These are phyloP conservation scores for Leonotis leonurus DNA, from an alignment of 257 asterid species.

Conservation along the genomic window DNA sequence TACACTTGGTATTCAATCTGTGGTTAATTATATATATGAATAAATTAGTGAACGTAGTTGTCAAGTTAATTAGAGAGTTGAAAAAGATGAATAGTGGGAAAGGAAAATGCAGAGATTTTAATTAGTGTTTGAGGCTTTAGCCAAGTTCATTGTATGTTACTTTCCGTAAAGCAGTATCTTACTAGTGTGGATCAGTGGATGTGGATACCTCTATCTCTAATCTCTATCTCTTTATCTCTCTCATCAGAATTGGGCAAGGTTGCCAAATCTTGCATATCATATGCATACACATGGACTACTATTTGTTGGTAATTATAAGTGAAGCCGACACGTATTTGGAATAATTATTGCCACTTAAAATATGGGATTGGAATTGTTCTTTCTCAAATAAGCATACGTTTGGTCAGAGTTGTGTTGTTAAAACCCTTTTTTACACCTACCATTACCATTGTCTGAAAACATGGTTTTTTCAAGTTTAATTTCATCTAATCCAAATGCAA, in stretches of 20 bases:
- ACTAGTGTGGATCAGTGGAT: conserved; percentile 17
- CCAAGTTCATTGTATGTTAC: conserved; percentile 62
- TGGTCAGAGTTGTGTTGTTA: conserved; percentile 16
- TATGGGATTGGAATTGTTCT: background rate
- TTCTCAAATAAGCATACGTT: background rate
- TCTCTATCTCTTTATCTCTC: conserved; percentile 22
- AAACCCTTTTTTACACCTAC: conserved; percentile 19
- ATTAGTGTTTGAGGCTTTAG: conserved; percentile 16
- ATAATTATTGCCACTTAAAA: background rate
- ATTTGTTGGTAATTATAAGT: background rate
- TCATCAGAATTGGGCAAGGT: background rate
- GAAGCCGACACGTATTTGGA: conserved; percentile 1
- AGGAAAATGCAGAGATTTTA: conserved; percentile 6
- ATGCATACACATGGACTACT: conserved; percentile 1
- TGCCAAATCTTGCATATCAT: background rate
- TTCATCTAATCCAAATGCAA: background rate
- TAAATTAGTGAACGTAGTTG: background rate
- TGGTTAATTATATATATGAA: background rate
- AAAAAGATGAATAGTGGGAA: background rate
- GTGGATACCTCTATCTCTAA: too few species aligned
- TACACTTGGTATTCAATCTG: background rate
- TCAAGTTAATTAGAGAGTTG: conserved; percentile 5
- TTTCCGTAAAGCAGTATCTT: conserved; percentile 59
- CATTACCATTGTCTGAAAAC: conserved; percentile 2
- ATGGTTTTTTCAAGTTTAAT: too few species aligned